Evolutionary conservation across 306 rosid genomes (phyloP), one percentile per base, ranked within the genome.

Genomic region (Dryas drummondii): DNA sequence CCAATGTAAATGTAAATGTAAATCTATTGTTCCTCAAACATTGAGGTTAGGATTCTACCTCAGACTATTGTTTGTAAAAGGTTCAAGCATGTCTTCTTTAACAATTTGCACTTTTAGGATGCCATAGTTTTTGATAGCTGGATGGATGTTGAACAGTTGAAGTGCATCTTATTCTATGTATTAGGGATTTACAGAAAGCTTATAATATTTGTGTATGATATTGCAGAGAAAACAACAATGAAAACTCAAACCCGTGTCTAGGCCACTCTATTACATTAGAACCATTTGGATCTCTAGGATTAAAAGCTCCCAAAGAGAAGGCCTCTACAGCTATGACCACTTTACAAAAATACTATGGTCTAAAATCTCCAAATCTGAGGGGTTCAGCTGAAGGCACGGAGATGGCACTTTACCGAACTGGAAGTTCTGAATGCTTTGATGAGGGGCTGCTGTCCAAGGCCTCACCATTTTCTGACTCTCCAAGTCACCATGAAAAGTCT

Each of bases 281-380:
- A 69, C 78, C 91, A 44, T 72, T 78, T 53, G 85, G 70, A 27
- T 78, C 88, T 50, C 62, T 76, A 22, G 81, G 93, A 77, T 58
- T 80, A 72, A 89, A 84, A 74, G 26, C 89, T 52, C 89, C 96
- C 45, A 76, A 62, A 59, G 76, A 71, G 60, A 79, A 72, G 76
- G 73, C 72, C 51, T 84, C 96, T 63, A 74, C 88, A 9, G 91
- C 97, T 46, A 91, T 91, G 96, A 75, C 76, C 79, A 86, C 80
- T 76, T 82, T 91, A 56, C 96, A 85, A 70, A 85, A 89, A 70
- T 91, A 83, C 84, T 89, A 92, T 63, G 90, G 93, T 37, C 88
- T 88, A 48, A 75, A 63, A 56, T 78, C 93, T 74, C 79, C 82
- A 42, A 65, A 61, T 61, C 72, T 70, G 14, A 72, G 77, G 59